phyloP scores from a whole-genome alignment of 495 filamentous ascomycete species.

The Hypomontagnella monticulosa region DNA sequence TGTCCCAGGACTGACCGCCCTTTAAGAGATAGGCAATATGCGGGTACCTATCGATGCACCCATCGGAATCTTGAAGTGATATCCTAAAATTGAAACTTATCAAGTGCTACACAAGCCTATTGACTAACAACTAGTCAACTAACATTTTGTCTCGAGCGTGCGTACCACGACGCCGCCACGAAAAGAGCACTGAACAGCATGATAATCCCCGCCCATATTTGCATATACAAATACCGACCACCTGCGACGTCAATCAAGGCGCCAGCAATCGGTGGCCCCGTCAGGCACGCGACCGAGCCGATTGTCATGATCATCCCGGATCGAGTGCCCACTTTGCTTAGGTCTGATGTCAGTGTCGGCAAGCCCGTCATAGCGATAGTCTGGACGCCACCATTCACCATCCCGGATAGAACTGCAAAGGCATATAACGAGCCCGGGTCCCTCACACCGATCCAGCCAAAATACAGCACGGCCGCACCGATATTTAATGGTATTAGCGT shows the following conservation, averaged over 20 bases:
- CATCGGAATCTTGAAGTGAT: neutral
- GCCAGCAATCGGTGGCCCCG: conserved; percentile 73
- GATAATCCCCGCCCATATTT: conserved; percentile 61
- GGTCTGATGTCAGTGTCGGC: conserved; percentile 66
- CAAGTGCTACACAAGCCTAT: neutral
- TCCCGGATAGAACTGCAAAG: conserved; percentile 70
- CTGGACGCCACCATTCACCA: conserved; percentile 71
- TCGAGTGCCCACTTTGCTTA: conserved; percentile 68
- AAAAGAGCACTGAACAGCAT: conserved; percentile 33
- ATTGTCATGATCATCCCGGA: conserved; percentile 77
- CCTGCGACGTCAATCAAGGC: conserved; percentile 54
- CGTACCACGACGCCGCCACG: conserved; percentile 33
- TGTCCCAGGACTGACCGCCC: no score
- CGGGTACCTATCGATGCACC: no score
- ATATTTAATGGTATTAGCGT: conserved; percentile 65
- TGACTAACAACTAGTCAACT: neutral
- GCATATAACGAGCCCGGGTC: conserved; percentile 59
- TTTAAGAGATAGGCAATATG: no score
- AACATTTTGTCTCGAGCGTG: conserved; percentile 18
- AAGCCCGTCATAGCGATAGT: conserved; percentile 69
- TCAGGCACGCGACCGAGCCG: conserved; percentile 68
- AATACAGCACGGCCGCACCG: conserved; percentile 32
- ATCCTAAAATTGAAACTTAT: neutral
- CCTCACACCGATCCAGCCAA: conserved; percentile 65
- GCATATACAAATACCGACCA: conserved; percentile 59